phyloP scores from a whole-genome alignment of 129 eudicot species.

The sunflower (Helianthus annuus) region DNA sequence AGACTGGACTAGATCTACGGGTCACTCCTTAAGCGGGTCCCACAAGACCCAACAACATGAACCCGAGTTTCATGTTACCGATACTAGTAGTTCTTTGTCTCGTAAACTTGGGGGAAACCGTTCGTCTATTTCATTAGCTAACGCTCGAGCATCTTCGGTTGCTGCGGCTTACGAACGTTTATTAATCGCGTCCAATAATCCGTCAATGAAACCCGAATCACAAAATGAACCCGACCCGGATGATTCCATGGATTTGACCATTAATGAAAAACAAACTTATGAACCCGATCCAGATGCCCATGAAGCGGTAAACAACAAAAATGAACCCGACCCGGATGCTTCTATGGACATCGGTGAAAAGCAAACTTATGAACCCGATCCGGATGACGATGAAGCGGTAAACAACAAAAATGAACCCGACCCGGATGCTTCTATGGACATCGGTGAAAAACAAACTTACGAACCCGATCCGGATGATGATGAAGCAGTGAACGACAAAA shows the following conservation, averaged over 20 bases:
- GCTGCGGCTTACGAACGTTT: constrained; percentile 86
- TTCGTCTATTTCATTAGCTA: constrained; percentile 39
- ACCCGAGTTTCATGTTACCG: constrained; percentile 43
- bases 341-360: constrained; percentile 16
- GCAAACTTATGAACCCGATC: constrained; percentile 34
- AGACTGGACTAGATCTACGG: constrained; percentile 85
- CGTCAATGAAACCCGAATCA: constrained; percentile 29
- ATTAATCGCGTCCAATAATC: constrained; percentile 42
- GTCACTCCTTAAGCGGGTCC: constrained; percentile 59
- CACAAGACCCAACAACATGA: constrained; percentile 33
- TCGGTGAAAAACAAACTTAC: neutral
- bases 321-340: neutral
- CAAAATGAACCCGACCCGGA: constrained; percentile 37
- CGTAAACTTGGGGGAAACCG: constrained; percentile 75
- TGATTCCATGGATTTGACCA: constrained; percentile 24
- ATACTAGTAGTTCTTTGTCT: constrained; percentile 29
- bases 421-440: constrained; percentile 6
- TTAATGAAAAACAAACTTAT: constrained; percentile 1
- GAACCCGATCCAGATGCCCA: too few species aligned
- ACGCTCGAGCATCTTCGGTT: constrained; percentile 76
- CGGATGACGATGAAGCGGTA: constrained; percentile 21
- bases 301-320: too few species aligned
- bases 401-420: constrained; percentile 35
- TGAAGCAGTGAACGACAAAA: neutral
- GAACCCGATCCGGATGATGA: constrained; percentile 22